Base-by-base conservation (phyloP, 371 early-diverging fungal genomes). In the Smittium mucronatum region DNA sequence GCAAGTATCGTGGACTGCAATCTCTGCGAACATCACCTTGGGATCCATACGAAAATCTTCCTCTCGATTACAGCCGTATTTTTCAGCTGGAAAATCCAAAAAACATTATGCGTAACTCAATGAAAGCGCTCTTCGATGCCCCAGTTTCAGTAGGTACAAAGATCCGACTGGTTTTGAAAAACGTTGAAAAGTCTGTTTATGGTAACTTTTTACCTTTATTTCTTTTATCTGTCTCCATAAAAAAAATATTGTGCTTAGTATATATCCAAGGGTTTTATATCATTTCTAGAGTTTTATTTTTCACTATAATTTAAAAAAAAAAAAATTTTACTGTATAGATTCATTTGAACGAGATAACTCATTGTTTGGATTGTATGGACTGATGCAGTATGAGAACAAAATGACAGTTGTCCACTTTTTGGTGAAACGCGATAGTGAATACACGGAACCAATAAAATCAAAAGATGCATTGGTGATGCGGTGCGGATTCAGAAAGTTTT, bases 41-140 rank as follows among this genome's bases (percentile, higher is more conserved):
- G 98, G 96, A 97, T 80, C 92, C 95, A 11, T 93, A 92, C 84
- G 98, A 97, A 80, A 94, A 95, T 79, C 80, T 97, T 69, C 98
- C 98, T 0, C 77, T 89, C 34, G 97, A 96, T 76, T 97, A 95
- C 77, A 86, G 87, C 29, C 88, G 93, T 59, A 93, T 97, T 69
- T 95, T 95, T 86, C 92, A 93, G 78, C 93, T 95, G 73, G 88
- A 91, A 74, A 92, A 92, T 81, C 91, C 86, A 70, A 75, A 76
- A 47, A 85, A 88, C 72, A 91, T 93, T 33, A 86, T 88, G 78
- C 72, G 82, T 60, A 84, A 89, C 60, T 87, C 93, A 47, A 74
- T 88, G 33, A 83, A 78, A 58, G 74, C 75, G 60, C 47, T 66
- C 31, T 63, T 36, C 0, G 61, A 69, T 25, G 77, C 82, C 1